Percentiles rank a stretch among this genome's conserved stretches.
These are phyloP conservation scores for Aureobasidium uvarum DNA, from an alignment of 2,329 filamentous ascomycete species.

Conservation along the genomic window DNA sequence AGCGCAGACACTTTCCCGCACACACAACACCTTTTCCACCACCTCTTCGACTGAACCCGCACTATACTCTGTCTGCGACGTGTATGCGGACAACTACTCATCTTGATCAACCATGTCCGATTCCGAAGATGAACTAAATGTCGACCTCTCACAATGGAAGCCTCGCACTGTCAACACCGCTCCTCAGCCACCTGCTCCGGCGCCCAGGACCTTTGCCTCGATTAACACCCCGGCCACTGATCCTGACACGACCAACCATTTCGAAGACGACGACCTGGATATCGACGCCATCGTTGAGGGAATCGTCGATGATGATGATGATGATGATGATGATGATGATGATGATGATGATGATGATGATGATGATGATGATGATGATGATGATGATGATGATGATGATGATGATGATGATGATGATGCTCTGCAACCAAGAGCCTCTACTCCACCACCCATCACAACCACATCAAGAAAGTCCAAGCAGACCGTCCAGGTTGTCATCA, in stretches of 20 bases:
- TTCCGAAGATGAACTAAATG: conserved; percentile 34
- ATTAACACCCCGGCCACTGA: conserved; percentile 9
- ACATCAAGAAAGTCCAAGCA: not conserved
- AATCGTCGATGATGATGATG: not conserved
- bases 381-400: not conserved
- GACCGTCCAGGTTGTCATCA: conserved; percentile 10
- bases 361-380: not conserved
- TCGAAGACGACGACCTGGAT: conserved; percentile 17
- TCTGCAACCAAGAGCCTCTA: not conserved
- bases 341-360: not conserved
- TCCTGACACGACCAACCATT: not conserved
- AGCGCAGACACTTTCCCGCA: not conserved
- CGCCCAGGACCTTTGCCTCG: conserved; percentile 18
- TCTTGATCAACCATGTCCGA: conserved; percentile 26
- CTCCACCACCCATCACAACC: not conserved
- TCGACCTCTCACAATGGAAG: conserved; percentile 36
- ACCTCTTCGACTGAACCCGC: not conserved
- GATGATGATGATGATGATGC: not conserved
- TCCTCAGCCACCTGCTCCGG: not conserved
- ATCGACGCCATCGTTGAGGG: conserved; percentile 17
- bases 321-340: not conserved
- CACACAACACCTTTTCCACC: not conserved
- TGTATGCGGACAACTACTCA: not conserved
- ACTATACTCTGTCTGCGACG: not conserved
- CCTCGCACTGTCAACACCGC: conserved; percentile 14